phyloP scores from a whole-genome alignment of 208 protist species.

The Herpetomonas tarakana region DNA sequence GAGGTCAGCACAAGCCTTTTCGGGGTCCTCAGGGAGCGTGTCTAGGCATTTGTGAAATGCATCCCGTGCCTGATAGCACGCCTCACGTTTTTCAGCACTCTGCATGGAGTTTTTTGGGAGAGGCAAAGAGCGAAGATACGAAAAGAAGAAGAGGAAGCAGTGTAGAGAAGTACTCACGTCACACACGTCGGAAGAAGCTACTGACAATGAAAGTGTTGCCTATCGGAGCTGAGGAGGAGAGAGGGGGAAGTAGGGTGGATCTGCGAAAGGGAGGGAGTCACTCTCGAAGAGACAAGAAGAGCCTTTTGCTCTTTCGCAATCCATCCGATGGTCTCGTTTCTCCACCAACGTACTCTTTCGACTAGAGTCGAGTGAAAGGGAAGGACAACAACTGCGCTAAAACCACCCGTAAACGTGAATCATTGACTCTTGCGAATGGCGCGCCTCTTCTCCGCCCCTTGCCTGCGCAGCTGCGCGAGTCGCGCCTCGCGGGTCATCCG shows the following conservation, averaged over 20 bases:
- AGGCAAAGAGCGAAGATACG: neutral
- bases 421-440: neutral
- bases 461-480: neutral
- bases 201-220: too few species aligned
- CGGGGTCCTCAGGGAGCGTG: slow-evolving; percentile 54
- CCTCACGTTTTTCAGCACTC: slow-evolving; percentile 68
- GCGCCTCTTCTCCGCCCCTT: neutral
- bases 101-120: slow-evolving; percentile 39
- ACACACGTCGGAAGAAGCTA: neutral
- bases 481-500: neutral
- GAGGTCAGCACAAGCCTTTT: slow-evolving; percentile 54
- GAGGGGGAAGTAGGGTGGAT: too few species aligned
- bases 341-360: too few species aligned
- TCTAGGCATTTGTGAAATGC: slow-evolving; percentile 79
- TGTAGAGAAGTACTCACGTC: neutral
- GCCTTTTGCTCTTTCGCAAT: too few species aligned
- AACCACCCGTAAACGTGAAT: too few species aligned
- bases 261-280: too few species aligned
- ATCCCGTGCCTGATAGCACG: slow-evolving; percentile 73
- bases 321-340: too few species aligned
- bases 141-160: slow-evolving; percentile 1
- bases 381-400: too few species aligned
- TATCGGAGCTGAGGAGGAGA: too few species aligned
- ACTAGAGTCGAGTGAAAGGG: too few species aligned
- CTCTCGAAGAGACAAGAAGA: too few species aligned